These are phyloP conservation scores for Quercus bicolor DNA, from an alignment of 306 rosid genomes.

Conservation along the genomic window DNA sequence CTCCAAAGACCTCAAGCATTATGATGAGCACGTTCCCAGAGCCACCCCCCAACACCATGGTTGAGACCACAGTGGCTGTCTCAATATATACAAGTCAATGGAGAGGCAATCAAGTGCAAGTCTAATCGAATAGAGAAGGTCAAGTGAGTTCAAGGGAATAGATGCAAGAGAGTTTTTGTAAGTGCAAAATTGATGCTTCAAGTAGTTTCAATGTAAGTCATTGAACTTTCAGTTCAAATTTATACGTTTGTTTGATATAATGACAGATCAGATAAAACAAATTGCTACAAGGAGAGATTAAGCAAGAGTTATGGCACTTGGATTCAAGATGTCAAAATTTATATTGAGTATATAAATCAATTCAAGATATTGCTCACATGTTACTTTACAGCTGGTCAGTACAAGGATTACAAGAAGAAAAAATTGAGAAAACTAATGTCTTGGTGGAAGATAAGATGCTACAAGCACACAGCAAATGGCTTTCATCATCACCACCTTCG, in stretches of 20 bases:
- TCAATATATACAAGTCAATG: background rate
- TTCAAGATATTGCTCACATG: background rate
- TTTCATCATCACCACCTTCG: conserved; percentile 67
- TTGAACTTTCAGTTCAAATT: background rate
- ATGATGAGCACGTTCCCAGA: background rate
- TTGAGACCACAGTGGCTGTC: background rate
- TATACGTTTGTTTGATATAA: background rate
- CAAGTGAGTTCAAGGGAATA: background rate
- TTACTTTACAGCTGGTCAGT: background rate
- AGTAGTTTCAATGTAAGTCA: background rate
- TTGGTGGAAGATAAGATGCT: background rate
- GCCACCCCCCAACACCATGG: background rate
- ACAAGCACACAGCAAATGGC: background rate
- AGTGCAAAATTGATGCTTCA: background rate
- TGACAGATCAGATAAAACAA: background rate
- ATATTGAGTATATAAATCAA: too few relatives aligned
- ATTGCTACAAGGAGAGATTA: background rate
- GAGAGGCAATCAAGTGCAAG: background rate
- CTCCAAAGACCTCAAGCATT: background rate
- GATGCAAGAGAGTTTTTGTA: background rate
- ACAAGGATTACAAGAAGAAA: background rate
- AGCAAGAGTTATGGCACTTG: background rate
- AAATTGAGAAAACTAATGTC: background rate
- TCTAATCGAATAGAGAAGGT: background rate
- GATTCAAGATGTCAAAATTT: background rate